Base-by-base conservation (phyloP, 768 basidiomycete genomes). In the Gloeostereum incarnatum region DNA sequence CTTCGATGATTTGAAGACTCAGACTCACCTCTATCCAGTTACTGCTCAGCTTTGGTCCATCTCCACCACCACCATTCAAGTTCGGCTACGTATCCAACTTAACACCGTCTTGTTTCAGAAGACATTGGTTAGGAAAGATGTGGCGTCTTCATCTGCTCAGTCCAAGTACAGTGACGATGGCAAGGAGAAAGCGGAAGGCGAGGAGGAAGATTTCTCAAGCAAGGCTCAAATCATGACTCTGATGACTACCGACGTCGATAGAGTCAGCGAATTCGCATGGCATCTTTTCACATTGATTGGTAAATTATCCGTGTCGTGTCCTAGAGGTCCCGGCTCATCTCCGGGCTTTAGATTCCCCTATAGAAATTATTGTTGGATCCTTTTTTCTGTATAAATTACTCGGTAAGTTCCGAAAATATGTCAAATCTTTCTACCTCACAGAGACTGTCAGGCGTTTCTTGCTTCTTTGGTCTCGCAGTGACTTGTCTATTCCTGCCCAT, bases 241-340 rank as follows among this genome's bases (percentile, higher is more conserved):
- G 20, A 92, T 94, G 86, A 93, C 91, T 5, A 91, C 89, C 4
- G 91, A 96, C 47, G 88, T 92, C 20, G 89, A 93, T 55, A 73
- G 91, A 39, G 81, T 93, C 44, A 78, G 81, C 55, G 87, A 93
- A 36, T 87, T 93, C 50, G 61, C 78, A 1, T 85, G 78, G 77
- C 82, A 89, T 53, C 46, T 82, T 36, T 88, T 84, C 52, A 64
- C 81, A 1, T n/a, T n/a, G n/a, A 83, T 81, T 45, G 35, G 72
- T 51, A 11, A 26, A 25, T 21, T 22, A 18, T 18, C 19, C 7
- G 17, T 8, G 7, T 33, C 8, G 9, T 7, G n/a, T n/a, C n/a
- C n/a, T n/a, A n/a, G 10, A 9, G 7, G 31, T 33, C 31, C 7
- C 7, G 37, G 22, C 16, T 21, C 6, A 35, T 14, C 21, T 36